Evolutionary conservation across 1,284 basidiomycete genomes (phyloP).

Genomic region (Rhodotorula mucilaginosa): DNA sequence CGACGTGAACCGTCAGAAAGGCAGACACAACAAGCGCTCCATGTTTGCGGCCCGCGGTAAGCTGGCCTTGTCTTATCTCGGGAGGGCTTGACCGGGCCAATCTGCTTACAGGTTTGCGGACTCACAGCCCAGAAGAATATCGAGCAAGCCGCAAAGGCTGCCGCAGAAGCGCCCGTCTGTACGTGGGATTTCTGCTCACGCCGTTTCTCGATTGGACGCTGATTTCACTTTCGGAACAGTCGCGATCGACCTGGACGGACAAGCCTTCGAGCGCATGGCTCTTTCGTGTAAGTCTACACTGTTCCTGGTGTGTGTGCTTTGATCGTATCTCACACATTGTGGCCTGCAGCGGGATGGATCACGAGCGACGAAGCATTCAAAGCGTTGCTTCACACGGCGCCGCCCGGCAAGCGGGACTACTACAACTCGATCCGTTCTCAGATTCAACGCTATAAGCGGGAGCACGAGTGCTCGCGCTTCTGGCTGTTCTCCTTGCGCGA

Average conservation of each 20-base stretch:
- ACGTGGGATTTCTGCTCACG: not conserved
- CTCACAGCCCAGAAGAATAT: slow-evolving; percentile 33
- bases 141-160: slow-evolving; percentile 28
- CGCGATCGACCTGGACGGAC: slow-evolving; percentile 42
- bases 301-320: slow-evolving; percentile 29
- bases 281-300: slow-evolving; percentile 18
- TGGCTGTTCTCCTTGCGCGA: slow-evolving; percentile 37
- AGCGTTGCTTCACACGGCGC: slow-evolving; percentile 26
- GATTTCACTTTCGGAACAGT: slow-evolving; percentile 11
- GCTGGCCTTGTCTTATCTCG: not conserved
- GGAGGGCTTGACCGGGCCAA: too few species aligned
- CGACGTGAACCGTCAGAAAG: slow-evolving; percentile 28
- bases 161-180: slow-evolving; percentile 35
- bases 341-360: not conserved
- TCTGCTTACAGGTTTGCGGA: not conserved
- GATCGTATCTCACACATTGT: not conserved
- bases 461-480: slow-evolving; percentile 8
- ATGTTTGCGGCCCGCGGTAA: slow-evolving; percentile 34
- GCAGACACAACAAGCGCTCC: slow-evolving; percentile 40
- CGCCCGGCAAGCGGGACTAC: slow-evolving; percentile 37
- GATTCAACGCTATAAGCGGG: slow-evolving; percentile 20
- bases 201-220: not conserved
- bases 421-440: slow-evolving; percentile 30
- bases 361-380: slow-evolving; percentile 39
- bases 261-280: slow-evolving; percentile 38